phyloP scores from a whole-genome alignment of 805 yeast genomes.

The Zygoascus bituminiphila region DNA sequence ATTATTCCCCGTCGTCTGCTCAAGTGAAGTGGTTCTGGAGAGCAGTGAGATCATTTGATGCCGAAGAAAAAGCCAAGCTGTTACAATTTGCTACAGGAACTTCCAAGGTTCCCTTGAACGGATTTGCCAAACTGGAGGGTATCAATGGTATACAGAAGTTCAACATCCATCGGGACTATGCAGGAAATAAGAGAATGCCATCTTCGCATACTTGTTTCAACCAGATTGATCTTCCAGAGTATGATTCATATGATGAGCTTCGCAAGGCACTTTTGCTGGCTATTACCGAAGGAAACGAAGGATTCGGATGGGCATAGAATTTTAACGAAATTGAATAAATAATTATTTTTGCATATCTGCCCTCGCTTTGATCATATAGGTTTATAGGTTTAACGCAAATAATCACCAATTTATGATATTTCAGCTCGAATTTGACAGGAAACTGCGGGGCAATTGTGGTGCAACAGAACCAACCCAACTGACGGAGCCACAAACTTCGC shows the following conservation, averaged over 20 bases:
- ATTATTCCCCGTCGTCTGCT: conserved; percentile 72
- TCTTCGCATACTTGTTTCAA: conserved; percentile 96
- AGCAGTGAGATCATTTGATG: conserved; percentile 88
- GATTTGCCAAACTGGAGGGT: conserved; percentile 84
- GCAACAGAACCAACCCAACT: too few relatives aligned
- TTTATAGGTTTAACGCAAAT: too few relatives aligned
- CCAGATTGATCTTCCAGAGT: conserved; percentile 88
- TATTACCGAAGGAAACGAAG: conserved; percentile 90
- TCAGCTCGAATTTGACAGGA: too few relatives aligned
- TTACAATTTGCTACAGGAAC: conserved; percentile 97
- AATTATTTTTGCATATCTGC: neutral
- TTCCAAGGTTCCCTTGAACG: conserved; percentile 88
- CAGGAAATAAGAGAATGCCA: conserved; percentile 78
- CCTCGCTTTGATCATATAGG: too few relatives aligned
- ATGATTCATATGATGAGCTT: conserved; percentile 78
- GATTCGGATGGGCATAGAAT: conserved; percentile 76
- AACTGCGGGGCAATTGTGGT: too few relatives aligned
- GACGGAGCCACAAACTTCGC: too few relatives aligned
- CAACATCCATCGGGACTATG: conserved; percentile 83
- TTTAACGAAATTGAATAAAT: neutral
- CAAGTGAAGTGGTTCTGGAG: conserved; percentile 98
- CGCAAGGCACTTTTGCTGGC: conserved; percentile 77
- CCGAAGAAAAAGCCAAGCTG: conserved; percentile 87
- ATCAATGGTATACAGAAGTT: conserved; percentile 80
- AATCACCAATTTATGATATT: too few relatives aligned